Evolutionary conservation across 345 rosid species (phyloP), one percentile per base, ranked within the genome.

Genomic region (Garcia nutans): DNA sequence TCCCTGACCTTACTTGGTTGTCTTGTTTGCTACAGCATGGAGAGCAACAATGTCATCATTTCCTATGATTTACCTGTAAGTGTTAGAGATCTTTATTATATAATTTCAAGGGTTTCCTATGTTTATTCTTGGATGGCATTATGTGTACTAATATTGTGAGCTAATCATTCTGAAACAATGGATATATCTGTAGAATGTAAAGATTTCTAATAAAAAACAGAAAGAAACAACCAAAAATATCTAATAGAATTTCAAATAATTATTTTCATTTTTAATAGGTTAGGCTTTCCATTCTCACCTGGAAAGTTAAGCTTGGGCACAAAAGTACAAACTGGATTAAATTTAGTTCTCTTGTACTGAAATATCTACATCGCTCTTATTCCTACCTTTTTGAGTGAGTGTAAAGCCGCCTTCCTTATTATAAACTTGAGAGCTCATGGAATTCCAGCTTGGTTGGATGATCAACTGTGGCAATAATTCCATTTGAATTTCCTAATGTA

Each of bases 41-140:
- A 88, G 75, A 95, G 92, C 89, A 92, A 90, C 87, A 87, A 86
- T 59, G 70, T 87, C 52, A 76, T 88, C 74, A 87, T 92, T 57
- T 74, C 90, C 31, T 92, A 91, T 86, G 87, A 88, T 82, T 85
- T 92, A 63, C 97, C 94, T 76, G 97, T 91, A 88, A 79, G 76
- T 72, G 23, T 22, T 37, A 54, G 6, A 68, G 11, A 68, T 26
- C 52, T 72, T 33, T 65, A 67, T 64, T 55, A n/a, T 56, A 45
- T 76, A 61, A 31, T 50, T 22, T 77, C 49, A 13, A 54, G 64
- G 56, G n/a, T 20, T 10, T 31, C 49, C 49, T 59, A 10, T 44
- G 3, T 17, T 71, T 77, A 50, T 70, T 65, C 62, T 76, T 24
- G 31, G 49, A 24, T 57, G 37, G 64, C 6, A 17, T 23, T 19